Evolutionary conservation across 352 stramenopile genomes (phyloP), one percentile per base, ranked within the genome.

Genomic region (Halophytophthora polymorphica): DNA sequence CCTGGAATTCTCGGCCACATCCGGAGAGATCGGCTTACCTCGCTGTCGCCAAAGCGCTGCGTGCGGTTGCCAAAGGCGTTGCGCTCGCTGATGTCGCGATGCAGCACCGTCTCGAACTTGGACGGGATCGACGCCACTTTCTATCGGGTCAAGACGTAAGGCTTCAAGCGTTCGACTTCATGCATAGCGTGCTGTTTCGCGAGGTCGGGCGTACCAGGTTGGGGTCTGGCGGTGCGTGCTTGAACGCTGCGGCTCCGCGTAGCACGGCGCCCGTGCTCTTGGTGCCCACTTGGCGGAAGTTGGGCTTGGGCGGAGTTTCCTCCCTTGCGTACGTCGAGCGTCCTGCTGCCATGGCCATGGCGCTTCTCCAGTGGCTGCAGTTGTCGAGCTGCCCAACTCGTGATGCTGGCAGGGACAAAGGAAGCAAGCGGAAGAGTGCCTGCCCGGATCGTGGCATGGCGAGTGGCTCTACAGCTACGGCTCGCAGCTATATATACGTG

Each of bases 71-170:
- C 76, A 51, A 91, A 91, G 0, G 71, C 81, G 52, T 88, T 81
- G 37, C 61, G 62, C 54, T 89, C 81, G 23, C 66, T 69, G 0
- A 70, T 41, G 29, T 86, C 75, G n/a, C 66, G 60, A 53, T 87
- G 73, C 37, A 89, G 47, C 37, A 89, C 66, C 0, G 73, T 89
- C 66, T 88, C 81, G 63, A 78, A 88, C 45, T 88, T 91, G 58
- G 77, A 89, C 21, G 81, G 81, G 56, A 91, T 91, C 33, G 81
- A 91, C 29, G 76, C 67, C 43, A 84, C 64, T 64, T 73, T 70
- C 72, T 79, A 35, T 18, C 25, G 39, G 58, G 10, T 21, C 36
- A 14, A 50, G n/a, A 12, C 5, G 15, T 28, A 31, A 1, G 23
- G 42, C 45, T 21, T 10, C 41, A 50, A 22, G 40, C 18, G 12